Evolutionary conservation across 495 filamentous ascomycete genomes (phyloP).

Genomic region (Copromyces sp.): DNA sequence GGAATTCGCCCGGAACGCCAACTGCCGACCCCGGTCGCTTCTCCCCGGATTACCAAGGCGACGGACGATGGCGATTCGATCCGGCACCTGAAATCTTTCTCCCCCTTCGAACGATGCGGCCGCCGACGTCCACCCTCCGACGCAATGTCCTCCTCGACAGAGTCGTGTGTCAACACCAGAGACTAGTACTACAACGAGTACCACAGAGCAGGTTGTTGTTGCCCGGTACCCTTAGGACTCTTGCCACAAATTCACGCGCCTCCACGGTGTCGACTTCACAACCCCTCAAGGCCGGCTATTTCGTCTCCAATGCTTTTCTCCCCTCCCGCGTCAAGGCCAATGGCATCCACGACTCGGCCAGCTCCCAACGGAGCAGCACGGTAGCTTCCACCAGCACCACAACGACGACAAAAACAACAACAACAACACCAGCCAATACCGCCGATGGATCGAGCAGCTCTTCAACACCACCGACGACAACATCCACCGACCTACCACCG

Average conservation of each 20-base stretch:
- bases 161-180: not conserved
- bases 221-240: conserved; percentile 2
- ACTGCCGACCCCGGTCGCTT: not conserved
- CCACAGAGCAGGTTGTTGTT: not conserved
- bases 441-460: conserved; percentile 1
- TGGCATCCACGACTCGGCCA: conserved; percentile 7
- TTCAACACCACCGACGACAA: not conserved
- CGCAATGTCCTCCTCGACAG: conserved; percentile 7
- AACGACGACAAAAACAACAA: conserved; percentile 1
- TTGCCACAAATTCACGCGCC: conserved; percentile 16
- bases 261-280: conserved; percentile 10
- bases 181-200: not conserved
- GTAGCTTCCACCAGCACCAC: conserved; percentile 1
- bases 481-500: not conserved
- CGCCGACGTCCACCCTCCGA: conserved; percentile 18
- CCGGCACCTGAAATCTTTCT: conserved; percentile 14
- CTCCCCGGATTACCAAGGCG: not conserved
- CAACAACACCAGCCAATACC: conserved; percentile 5
- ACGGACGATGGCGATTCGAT: conserved; percentile 21
- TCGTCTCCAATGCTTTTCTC: conserved; percentile 29
- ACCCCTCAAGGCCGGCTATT: conserved; percentile 28
- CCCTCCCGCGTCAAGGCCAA: conserved; percentile 19
- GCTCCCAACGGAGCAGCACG: conserved; percentile 2
- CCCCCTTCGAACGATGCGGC: conserved; percentile 16
- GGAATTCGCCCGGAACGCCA: not conserved